Evolutionary conservation across 768 basidiomycete genomes (phyloP).

Genomic region (Lactarius trivialis): DNA sequence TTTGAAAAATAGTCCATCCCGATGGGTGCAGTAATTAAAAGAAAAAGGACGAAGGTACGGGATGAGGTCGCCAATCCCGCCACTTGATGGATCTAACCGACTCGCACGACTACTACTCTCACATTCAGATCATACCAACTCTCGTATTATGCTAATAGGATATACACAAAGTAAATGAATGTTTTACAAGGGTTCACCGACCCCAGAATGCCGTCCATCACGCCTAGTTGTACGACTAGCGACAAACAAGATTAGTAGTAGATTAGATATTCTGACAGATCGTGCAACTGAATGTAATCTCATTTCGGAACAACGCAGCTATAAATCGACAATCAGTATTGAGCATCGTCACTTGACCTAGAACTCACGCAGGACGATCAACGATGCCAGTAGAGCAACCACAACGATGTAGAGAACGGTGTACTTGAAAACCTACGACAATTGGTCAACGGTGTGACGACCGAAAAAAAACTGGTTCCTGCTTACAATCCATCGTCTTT

Average conservation of each 20-base stretch:
- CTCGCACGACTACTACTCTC: no score
- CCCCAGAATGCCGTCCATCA: conserved; percentile 4
- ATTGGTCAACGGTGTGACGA: neutral
- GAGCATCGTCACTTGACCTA: conserved; percentile 7
- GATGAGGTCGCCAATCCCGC: neutral
- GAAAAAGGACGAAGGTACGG: neutral
- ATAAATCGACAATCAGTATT: conserved; percentile 23
- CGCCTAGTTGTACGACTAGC: conserved; percentile 17
- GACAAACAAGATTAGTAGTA: conserved; percentile 20
- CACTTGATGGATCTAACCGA: no score
- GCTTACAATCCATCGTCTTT: conserved; percentile 83
- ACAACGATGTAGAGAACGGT: conserved; percentile 74
- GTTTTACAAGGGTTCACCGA: conserved; percentile 15
- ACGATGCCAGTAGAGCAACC: conserved; percentile 68
- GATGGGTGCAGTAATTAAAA: no score
- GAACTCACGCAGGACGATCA: conserved; percentile 75
- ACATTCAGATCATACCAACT: neutral
- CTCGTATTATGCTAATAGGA: neutral
- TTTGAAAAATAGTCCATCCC: conserved; percentile 83
- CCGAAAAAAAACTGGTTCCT: neutral
- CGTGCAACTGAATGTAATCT: conserved; percentile 71
- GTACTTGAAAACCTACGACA: conserved; percentile 67
- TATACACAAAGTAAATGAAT: conserved; percentile 20
- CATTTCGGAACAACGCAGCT: conserved; percentile 79
- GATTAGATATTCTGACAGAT: conserved; percentile 82